Conservation (phyloP, 2,329 filamentous ascomycete species). For the Fusarium mangiferae region DNA sequence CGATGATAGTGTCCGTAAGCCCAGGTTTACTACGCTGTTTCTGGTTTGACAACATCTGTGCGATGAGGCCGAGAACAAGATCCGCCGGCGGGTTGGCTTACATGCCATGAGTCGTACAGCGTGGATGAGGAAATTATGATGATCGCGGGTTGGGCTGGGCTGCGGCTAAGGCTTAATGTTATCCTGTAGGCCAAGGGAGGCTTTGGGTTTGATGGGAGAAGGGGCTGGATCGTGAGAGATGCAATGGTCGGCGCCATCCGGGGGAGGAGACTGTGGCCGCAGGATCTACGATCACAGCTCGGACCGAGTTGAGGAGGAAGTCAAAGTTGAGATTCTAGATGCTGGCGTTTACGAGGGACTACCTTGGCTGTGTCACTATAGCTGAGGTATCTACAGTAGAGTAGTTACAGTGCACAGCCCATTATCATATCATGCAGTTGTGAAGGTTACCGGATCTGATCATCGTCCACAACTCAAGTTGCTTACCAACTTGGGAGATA, state of each 20-base stretch:
- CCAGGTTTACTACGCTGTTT: not conserved
- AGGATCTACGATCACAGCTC: constrained; percentile 26
- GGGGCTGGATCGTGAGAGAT: constrained; percentile 12
- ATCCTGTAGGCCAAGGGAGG: constrained; percentile 6
- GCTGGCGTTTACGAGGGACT: not conserved
- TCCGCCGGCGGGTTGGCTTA: constrained; percentile 6
- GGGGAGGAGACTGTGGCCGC: constrained; percentile 9
- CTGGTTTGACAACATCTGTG: not conserved
- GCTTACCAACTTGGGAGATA: constrained; percentile 4
- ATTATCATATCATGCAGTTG: not conserved
- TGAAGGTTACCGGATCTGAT: not conserved
- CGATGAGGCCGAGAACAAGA: constrained; percentile 26
- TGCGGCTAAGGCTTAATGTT: constrained; percentile 1
- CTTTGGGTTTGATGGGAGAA: constrained; percentile 8
- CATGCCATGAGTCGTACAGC: constrained; percentile 26
- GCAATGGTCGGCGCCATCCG: constrained; percentile 37
- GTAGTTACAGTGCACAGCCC: not conserved
- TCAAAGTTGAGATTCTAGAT: not conserved
- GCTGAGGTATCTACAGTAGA: not conserved
- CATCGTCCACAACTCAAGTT: not conserved
- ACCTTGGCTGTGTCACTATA: not conserved
- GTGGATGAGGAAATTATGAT: constrained; percentile 4
- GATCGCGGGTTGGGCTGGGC: not conserved
- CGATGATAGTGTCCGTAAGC: constrained; percentile 14
- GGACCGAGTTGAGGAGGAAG: constrained; percentile 26